These are phyloP conservation scores for Lepidium didymum DNA, from an alignment of 345 rosid species.

Conservation along the genomic window DNA sequence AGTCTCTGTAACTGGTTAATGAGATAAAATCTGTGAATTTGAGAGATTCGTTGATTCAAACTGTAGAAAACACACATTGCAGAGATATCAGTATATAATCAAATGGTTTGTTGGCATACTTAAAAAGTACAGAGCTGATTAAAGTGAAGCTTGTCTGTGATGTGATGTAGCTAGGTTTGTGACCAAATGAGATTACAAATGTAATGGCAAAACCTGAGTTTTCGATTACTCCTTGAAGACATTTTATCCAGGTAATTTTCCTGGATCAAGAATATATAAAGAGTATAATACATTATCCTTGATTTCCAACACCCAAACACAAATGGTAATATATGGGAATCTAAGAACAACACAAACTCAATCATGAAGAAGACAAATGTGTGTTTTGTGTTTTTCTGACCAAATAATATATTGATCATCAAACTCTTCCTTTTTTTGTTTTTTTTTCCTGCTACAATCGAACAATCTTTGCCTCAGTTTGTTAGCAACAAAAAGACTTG, in stretches of 20 bases:
- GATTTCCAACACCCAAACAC: slow-evolving; percentile 11
- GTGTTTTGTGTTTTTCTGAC: slow-evolving; percentile 5
- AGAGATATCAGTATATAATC: neutral
- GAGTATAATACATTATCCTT: slow-evolving; percentile 11
- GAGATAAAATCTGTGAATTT: slow-evolving; percentile 6
- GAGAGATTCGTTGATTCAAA: slow-evolving; percentile 3
- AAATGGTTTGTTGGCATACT: neutral
- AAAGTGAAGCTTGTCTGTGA: neutral
- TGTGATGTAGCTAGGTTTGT: neutral
- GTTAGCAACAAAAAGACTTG: slow-evolving; percentile 17
- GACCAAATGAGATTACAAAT: neutral
- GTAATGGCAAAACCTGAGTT: neutral
- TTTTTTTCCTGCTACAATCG: neutral
- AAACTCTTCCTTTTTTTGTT: neutral
- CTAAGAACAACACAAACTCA: slow-evolving; percentile 16
- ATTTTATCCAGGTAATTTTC: slow-evolving; percentile 15
- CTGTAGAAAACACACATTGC: neutral
- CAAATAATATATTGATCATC: neutral
- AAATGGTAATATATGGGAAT: slow-evolving; percentile 5
- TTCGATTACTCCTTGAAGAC: neutral
- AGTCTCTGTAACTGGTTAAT: neutral
- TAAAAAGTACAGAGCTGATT: neutral
- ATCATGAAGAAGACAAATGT: slow-evolving; percentile 22
- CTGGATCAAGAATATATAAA: slow-evolving; percentile 17
- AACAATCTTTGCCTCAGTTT: neutral